Evolutionary conservation across 2,329 filamentous ascomycete species (phyloP).

Genomic region (Elsinoe batatas): DNA sequence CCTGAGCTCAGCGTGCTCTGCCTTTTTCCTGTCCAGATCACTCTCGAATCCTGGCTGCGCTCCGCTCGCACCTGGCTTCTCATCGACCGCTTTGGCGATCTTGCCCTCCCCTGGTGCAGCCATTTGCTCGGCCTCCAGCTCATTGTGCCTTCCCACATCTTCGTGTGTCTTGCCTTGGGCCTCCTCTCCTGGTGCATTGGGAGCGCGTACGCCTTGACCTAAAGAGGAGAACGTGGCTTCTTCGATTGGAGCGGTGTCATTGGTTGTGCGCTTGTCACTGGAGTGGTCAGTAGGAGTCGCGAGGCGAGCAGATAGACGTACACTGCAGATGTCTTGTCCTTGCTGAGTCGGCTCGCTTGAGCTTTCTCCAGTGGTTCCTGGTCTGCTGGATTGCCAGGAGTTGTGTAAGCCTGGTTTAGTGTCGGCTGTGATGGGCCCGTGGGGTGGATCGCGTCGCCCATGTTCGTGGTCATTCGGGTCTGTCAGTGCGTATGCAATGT

Average conservation of each 20-base stretch:
- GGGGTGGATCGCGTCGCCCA: conserved; percentile 32
- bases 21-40: conserved; percentile 42
- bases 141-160: conserved; percentile 35
- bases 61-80: conserved; percentile 28
- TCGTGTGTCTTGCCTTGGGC: conserved; percentile 30
- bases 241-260: conserved; percentile 27
- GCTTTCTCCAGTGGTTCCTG: conserved; percentile 32
- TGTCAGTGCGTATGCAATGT: not conserved
- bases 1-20: conserved; percentile 36
- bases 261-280: conserved; percentile 31
- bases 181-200: conserved; percentile 34
- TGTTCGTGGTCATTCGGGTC: conserved; percentile 18
- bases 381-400: conserved; percentile 36
- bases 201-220: conserved; percentile 36
- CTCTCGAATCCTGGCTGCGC: conserved; percentile 32
- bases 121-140: conserved; percentile 41
- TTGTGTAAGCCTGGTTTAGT: conserved; percentile 36
- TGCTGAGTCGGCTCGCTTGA: conserved; percentile 27
- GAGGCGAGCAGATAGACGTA: not conserved
- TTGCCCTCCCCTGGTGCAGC: conserved; percentile 38
- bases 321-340: conserved; percentile 20
- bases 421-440: conserved; percentile 36
- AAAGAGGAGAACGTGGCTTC: conserved; percentile 31
- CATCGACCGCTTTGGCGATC: conserved; percentile 33
- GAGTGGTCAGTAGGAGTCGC: not conserved